phyloP scores from a whole-genome alignment of 345 rosid species.

The Pseudoturritis turrita region DNA sequence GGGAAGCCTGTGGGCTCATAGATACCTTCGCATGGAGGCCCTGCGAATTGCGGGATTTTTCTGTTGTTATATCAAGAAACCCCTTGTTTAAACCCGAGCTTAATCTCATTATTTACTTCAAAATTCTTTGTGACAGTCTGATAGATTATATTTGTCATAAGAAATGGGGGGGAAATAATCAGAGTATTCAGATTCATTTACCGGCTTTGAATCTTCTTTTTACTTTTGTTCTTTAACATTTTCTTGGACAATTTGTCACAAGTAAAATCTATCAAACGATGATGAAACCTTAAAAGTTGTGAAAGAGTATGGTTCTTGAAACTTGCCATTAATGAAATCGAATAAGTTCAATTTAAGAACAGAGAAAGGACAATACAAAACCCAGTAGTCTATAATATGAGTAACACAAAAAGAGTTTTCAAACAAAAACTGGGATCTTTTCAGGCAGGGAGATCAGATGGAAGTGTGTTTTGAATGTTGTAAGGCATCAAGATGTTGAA shows the following conservation, averaged over 20 bases:
- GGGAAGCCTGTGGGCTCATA: constrained; percentile 82
- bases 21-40: background rate
- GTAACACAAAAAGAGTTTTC: background rate
- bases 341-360: background rate
- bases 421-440: background rate
- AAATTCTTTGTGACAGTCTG: background rate
- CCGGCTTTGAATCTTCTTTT: background rate
- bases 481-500: constrained; percentile 92
- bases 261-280: background rate
- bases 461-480: constrained; percentile 78
- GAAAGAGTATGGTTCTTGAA: background rate
- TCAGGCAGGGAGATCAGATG: constrained; percentile 42
- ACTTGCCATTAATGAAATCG: background rate
- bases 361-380: background rate
- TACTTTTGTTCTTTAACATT: background rate
- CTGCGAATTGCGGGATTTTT: background rate
- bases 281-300: background rate
- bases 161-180: background rate
- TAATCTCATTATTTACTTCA: constrained; percentile 5
- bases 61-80: constrained; percentile 24
- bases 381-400: background rate
- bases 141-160: background rate
- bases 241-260: background rate
- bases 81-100: background rate
- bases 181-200: background rate